These are phyloP conservation scores for Oenanthe sinensis DNA, from an alignment of 129 eudicot genomes.

Conservation along the genomic window DNA sequence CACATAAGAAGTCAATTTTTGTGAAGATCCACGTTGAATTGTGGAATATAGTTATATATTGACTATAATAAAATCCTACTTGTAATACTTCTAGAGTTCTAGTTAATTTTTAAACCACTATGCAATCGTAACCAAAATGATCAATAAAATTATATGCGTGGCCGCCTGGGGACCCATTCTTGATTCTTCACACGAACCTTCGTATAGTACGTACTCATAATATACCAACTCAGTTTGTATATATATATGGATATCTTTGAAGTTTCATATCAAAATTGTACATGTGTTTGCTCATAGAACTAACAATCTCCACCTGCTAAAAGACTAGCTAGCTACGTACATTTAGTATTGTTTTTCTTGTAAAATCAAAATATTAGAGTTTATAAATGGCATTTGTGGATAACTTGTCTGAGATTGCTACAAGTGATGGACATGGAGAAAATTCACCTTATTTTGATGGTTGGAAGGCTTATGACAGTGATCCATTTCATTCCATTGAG, in stretches of 20 bases:
- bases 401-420: constrained; percentile 39
- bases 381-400: not conserved
- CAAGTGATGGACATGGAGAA: constrained; percentile 53
- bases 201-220: not conserved
- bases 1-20: too few species aligned
- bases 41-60: too few species aligned
- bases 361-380: too few species aligned
- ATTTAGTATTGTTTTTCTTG: too few species aligned
- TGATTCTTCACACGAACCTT: not conserved
- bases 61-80: too few species aligned
- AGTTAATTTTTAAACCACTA: not conserved
- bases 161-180: not conserved
- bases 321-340: not conserved
- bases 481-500: constrained; percentile 35
- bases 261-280: not conserved
- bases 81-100: too few species aligned
- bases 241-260: not conserved
- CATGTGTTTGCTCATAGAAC: not conserved
- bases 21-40: too few species aligned
- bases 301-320: too few species aligned
- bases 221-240: not conserved
- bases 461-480: constrained; percentile 55
- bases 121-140: not conserved
- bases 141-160: not conserved
- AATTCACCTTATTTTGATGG: constrained; percentile 65